Percentiles rank a stretch among this genome's conserved stretches.
Conservation (phyloP, 257 asterid genomes). For the Ligustrum vulgare region DNA sequence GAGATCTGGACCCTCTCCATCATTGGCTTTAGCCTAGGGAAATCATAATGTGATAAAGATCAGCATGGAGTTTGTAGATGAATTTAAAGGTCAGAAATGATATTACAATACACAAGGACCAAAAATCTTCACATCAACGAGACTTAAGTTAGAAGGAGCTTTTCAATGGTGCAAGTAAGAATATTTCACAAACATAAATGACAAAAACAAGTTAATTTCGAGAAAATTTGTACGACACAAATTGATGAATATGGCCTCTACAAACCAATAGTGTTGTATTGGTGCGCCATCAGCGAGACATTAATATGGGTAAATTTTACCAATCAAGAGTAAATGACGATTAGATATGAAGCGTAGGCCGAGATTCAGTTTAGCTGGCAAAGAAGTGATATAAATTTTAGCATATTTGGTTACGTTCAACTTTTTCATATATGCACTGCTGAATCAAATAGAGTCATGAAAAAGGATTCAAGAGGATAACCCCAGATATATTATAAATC, state of each 20-base stretch:
- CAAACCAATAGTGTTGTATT: not conserved
- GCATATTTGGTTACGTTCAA: not conserved
- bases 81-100: not conserved
- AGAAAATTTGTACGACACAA: not conserved
- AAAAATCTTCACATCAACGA: not conserved
- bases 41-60: conserved; percentile 15
- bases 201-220: not conserved
- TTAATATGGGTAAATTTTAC: not conserved
- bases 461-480: not conserved
- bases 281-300: not conserved
- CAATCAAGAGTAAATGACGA: not conserved
- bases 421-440: not conserved
- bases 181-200: not conserved
- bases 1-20: conserved; percentile 97
- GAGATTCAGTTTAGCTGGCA: not conserved
- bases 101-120: not conserved
- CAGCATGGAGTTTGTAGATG: conserved; percentile 13
- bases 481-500: not conserved
- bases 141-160: conserved; percentile 1
- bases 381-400: not conserved
- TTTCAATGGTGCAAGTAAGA: not conserved
- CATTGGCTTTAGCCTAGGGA: conserved; percentile 84
- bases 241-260: not conserved
- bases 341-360: not conserved
- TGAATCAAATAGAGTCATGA: not conserved